phyloP scores from a whole-genome alignment of 2,329 filamentous ascomycete genomes.

The Plenodomus lindquistii region DNA sequence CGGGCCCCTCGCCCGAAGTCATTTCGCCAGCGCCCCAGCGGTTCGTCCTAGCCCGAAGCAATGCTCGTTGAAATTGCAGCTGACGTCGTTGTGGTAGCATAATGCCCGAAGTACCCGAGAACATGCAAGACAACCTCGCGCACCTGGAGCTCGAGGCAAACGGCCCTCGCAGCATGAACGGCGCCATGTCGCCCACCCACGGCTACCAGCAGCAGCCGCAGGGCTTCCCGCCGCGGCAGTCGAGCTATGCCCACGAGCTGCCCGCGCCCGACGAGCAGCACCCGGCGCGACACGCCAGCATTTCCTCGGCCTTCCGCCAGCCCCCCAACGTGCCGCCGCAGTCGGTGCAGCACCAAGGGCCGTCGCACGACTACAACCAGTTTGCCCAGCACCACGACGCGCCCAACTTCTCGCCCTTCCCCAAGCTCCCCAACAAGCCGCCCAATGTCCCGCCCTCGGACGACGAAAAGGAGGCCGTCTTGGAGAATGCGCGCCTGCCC shows the following conservation, averaged over 20 bases:
- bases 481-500: conserved; percentile 80
- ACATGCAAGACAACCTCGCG: conserved; percentile 93
- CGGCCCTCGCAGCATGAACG: conserved; percentile 44
- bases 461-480: conserved; percentile 87
- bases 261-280: conserved; percentile 28
- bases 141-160: conserved; percentile 83
- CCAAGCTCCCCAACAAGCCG: conserved; percentile 74
- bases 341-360: conserved; percentile 27
- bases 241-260: conserved; percentile 36
- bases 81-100: conserved; percentile 61
- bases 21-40: conserved; percentile 72
- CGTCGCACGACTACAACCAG: conserved; percentile 45
- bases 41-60: conserved; percentile 50
- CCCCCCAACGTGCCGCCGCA: conserved; percentile 41
- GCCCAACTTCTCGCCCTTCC: conserved; percentile 90
- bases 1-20: conserved; percentile 59
- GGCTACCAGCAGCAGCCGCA: conserved; percentile 31
- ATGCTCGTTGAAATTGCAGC: conserved; percentile 30
- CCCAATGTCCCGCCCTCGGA: conserved; percentile 92
- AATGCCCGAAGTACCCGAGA: conserved; percentile 93
- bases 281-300: conserved; percentile 40
- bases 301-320: conserved; percentile 43
- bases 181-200: conserved; percentile 36
- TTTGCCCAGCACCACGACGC: conserved; percentile 53
- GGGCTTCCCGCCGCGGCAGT: conserved; percentile 35